A percentile compares a stretch with the other conserved stretches of the same genome.
Evolutionary conservation across 345 rosid species (phyloP).

Genomic region (Balakata baccata): DNA sequence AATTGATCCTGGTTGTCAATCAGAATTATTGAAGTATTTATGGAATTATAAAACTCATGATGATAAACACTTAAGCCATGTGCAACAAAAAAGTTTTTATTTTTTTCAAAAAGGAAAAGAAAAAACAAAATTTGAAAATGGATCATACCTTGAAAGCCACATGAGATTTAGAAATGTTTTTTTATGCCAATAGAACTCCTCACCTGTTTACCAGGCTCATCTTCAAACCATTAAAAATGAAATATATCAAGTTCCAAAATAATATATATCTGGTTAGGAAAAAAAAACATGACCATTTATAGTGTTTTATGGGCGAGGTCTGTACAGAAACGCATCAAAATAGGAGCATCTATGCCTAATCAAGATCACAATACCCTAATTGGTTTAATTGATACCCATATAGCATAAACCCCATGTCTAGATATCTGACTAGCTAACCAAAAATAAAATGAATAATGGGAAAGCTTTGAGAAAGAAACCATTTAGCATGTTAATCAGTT

Average conservation of each 20-base stretch:
- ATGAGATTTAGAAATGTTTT: constrained; percentile 30
- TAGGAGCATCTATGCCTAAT: background rate
- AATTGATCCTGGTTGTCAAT: constrained; percentile 11
- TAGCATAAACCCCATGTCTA: background rate
- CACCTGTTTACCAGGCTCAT: constrained; percentile 38
- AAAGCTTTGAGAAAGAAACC: background rate
- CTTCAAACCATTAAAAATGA: constrained; percentile 15
- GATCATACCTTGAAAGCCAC: constrained; percentile 34
- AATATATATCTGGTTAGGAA: background rate
- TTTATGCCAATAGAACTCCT: constrained; percentile 37
- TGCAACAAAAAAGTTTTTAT: background rate
- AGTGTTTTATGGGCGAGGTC: background rate
- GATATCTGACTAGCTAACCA: background rate
- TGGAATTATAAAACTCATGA: background rate
- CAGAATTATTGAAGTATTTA: constrained; percentile 8
- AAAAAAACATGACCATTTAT: too few species aligned
- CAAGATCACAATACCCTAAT: background rate
- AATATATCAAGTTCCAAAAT: constrained; percentile 12
- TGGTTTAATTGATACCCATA: background rate
- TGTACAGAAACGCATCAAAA: background rate
- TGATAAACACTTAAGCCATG: background rate
- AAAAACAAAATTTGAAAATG: background rate
- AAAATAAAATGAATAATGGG: background rate
- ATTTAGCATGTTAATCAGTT: background rate
- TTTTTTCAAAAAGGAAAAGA: background rate